Percentiles rank a stretch among this genome's conserved stretches.
Conservation (phyloP, 2,329 filamentous ascomycete genomes). For the Lachnellula subtilissima region DNA sequence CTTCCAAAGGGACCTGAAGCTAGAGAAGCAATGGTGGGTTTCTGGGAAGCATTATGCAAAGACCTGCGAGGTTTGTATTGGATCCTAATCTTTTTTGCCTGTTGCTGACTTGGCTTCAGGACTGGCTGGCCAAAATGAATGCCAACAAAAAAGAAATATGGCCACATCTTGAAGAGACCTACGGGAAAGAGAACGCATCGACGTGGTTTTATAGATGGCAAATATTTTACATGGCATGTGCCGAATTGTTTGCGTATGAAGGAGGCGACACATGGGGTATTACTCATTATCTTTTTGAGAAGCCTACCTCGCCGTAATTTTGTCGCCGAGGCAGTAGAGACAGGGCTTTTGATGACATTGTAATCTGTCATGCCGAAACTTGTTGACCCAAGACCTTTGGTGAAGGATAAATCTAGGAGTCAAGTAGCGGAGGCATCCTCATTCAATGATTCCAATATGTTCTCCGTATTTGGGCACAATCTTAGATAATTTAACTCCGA, state of each 20-base stretch:
- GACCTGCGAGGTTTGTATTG: conserved; percentile 56
- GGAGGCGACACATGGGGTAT: conserved; percentile 66
- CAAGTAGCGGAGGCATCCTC: no score
- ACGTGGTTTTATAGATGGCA: conserved; percentile 69
- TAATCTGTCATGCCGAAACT: no score
- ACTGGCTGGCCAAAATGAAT: conserved; percentile 59
- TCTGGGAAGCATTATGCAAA: conserved; percentile 63
- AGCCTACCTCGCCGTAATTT: conserved; percentile 32
- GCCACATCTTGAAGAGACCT: conserved; percentile 60
- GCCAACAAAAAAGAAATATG: conserved; percentile 55
- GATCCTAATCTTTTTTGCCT: background rate
- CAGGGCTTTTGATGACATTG: no score
- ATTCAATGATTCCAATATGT: no score
- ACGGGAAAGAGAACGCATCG: conserved; percentile 53
- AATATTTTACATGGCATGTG: conserved; percentile 68
- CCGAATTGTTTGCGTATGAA: conserved; percentile 62
- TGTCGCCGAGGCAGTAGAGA: no score
- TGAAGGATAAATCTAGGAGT: no score
- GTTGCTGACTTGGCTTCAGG: conserved; percentile 31
- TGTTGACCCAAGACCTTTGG: no score
- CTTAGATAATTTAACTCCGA: no score
- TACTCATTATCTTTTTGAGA: conserved; percentile 62
- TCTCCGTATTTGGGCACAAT: no score
- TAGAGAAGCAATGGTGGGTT: conserved; percentile 66
- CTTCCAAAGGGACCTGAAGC: conserved; percentile 57